Conservation (phyloP, 805 yeast species). For the Candida incommunis region DNA sequence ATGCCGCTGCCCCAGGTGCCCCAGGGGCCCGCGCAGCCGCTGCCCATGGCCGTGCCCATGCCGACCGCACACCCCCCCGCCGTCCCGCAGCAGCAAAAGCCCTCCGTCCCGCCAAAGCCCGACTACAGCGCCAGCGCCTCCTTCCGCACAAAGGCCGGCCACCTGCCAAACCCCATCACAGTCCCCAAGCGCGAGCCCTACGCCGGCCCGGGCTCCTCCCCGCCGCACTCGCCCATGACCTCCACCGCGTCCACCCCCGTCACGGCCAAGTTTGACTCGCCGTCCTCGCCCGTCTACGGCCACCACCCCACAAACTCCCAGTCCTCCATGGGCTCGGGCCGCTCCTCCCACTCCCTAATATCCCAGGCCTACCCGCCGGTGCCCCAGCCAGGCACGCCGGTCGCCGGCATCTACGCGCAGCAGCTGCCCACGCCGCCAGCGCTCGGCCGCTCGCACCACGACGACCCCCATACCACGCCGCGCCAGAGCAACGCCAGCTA, state of each 20-base stretch:
- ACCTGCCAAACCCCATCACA: constrained; percentile 4
- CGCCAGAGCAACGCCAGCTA: constrained; percentile 1
- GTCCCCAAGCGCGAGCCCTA: constrained; percentile 1
- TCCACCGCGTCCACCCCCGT: constrained; percentile 3
- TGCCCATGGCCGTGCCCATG: not conserved
- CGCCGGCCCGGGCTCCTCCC: constrained; percentile 1
- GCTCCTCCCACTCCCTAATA: constrained; percentile 1
- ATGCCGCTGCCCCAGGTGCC: not conserved
- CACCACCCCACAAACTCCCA: constrained; percentile 3
- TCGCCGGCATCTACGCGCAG: constrained; percentile 2
- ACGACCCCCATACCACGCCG: not conserved
- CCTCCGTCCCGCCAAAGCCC: not conserved
- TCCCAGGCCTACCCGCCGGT: constrained; percentile 7
- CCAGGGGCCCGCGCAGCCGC: not conserved
- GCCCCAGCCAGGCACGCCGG: constrained; percentile 9
- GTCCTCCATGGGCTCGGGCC: constrained; percentile 3
- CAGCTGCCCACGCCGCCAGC: constrained; percentile 3
- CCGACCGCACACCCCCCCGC: not conserved
- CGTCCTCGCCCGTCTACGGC: constrained; percentile 9
- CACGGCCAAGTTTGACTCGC: constrained; percentile 5
- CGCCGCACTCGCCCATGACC: constrained; percentile 5
- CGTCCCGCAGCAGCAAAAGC: constrained; percentile 3
- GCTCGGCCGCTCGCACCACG: not conserved
- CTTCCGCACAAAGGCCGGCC: constrained; percentile 4
- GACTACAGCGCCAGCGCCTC: not conserved